Conservation (phyloP, 495 filamentous ascomycete species). For the Cryomyces minteri region DNA sequence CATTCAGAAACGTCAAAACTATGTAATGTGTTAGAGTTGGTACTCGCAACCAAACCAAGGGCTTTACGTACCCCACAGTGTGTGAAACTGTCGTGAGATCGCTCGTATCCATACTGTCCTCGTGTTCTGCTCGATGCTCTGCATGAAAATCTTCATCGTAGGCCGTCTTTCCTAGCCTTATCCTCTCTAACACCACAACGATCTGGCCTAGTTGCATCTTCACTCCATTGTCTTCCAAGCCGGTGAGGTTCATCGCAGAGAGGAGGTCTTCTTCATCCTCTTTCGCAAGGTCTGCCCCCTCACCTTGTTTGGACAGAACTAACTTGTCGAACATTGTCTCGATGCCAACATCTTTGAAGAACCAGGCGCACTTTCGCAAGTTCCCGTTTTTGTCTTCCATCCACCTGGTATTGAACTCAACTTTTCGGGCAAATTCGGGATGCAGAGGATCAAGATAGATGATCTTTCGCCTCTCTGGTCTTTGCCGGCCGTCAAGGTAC, state of each 20-base stretch:
- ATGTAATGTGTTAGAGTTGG: too few species aligned
- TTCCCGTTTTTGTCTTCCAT: conserved; percentile 8
- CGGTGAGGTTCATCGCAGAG: conserved; percentile 5
- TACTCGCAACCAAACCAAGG: neutral
- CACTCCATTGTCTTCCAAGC: conserved; percentile 4
- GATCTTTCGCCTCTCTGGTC: conserved; percentile 10
- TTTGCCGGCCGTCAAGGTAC: conserved; percentile 13
- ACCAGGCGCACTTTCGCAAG: conserved; percentile 9
- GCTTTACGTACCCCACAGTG: conserved; percentile 3
- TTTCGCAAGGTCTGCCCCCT: neutral
- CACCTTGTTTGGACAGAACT: conserved; percentile 1
- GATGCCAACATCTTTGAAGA: conserved; percentile 16
- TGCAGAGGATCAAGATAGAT: conserved; percentile 11
- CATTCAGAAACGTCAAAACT: too few species aligned
- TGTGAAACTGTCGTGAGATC: conserved; percentile 7
- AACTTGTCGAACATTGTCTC: conserved; percentile 14
- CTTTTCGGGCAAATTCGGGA: neutral
- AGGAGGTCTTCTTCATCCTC: conserved; percentile 8
- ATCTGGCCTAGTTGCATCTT: conserved; percentile 12
- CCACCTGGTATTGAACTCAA: conserved; percentile 3
- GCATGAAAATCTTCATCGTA: conserved; percentile 1
- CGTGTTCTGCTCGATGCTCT: conserved; percentile 5
- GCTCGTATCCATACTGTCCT: conserved; percentile 4
- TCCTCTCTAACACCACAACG: conserved; percentile 8
- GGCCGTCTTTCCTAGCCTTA: conserved; percentile 6